Conservation (phyloP, 371 early-diverging fungal species). For the Lichtheimia ramosa region DNA sequence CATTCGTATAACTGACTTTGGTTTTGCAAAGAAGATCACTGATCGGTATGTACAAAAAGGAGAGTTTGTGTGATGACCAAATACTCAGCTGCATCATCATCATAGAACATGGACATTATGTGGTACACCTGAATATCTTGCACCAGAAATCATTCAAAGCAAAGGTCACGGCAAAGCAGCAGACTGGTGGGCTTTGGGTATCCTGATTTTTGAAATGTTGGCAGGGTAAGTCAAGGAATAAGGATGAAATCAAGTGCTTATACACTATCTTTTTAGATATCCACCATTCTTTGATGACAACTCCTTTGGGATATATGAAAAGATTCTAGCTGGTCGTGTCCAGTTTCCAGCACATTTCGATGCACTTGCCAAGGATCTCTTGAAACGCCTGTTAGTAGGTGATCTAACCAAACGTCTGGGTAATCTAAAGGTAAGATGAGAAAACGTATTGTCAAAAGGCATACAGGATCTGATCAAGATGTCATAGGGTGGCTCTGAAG, state of each 20-base stretch:
- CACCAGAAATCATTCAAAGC: conserved; percentile 98
- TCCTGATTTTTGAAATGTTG: conserved; percentile 96
- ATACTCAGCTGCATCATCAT: conserved; percentile 12
- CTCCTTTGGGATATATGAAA: conserved; percentile 89
- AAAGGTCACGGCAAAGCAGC: conserved; percentile 96
- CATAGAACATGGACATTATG: conserved; percentile 89
- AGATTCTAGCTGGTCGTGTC: conserved; percentile 87
- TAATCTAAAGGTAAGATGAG: conserved; percentile 75
- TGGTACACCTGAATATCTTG: conserved; percentile 98
- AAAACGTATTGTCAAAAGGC: neutral
- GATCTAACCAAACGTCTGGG: conserved; percentile 93
- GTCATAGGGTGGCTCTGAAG: conserved; percentile 59
- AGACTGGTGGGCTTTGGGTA: conserved; percentile 99
- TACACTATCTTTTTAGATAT: conserved; percentile 38
- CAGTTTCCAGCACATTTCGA: conserved; percentile 93
- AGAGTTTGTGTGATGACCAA: conserved; percentile 1
- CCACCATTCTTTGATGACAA: conserved; percentile 99
- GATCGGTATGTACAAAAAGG: conserved; percentile 29
- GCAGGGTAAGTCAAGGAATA: conserved; percentile 62
- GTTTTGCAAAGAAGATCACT: conserved; percentile 78
- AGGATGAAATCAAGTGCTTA: neutral
- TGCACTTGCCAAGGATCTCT: conserved; percentile 86
- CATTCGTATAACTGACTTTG: conserved; percentile 95
- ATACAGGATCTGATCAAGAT: neutral
- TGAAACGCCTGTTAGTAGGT: conserved; percentile 87